Evolutionary conservation across 2,329 filamentous ascomycete genomes (phyloP).

Genomic region (Alternaria hordeiaustralica): DNA sequence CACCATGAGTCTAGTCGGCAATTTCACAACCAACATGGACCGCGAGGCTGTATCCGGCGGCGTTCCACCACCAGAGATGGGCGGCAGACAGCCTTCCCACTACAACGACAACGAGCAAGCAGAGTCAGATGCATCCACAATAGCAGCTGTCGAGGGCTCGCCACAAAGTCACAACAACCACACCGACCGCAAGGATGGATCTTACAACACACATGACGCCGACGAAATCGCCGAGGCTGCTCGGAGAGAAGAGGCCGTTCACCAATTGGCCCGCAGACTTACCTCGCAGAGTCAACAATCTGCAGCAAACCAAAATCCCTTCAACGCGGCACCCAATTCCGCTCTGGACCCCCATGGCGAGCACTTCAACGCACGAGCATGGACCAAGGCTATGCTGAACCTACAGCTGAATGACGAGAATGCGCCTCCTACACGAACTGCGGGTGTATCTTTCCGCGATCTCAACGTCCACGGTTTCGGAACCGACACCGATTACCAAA

Average conservation of each 20-base stretch:
- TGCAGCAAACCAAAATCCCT: conserved; percentile 47
- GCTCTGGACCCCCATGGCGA: conserved; percentile 54
- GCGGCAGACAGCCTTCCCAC: conserved; percentile 27
- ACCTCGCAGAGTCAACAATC: conserved; percentile 51
- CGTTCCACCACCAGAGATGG: conserved; percentile 40
- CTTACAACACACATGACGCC: conserved; percentile 30
- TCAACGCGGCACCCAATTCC: conserved; percentile 50
- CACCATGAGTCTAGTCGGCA: conserved; percentile 53
- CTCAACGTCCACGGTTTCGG: conserved; percentile 59
- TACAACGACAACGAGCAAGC: conserved; percentile 18
- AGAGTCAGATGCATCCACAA: conserved; percentile 44
- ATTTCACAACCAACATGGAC: conserved; percentile 54
- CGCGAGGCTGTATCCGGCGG: conserved; percentile 46
- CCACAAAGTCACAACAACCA: conserved; percentile 26
- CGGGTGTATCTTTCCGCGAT: conserved; percentile 55
- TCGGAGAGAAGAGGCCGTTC: conserved; percentile 47
- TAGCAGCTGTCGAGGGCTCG: conserved; percentile 35
- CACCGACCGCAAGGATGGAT: conserved; percentile 25
- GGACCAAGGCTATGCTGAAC: conserved; percentile 59
- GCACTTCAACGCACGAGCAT: conserved; percentile 57
- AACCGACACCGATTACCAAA: conserved; percentile 58
- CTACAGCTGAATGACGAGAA: conserved; percentile 52
- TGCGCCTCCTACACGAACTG: conserved; percentile 51
- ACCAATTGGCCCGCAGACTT: conserved; percentile 51
- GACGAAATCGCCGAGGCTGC: conserved; percentile 27